phyloP scores from a whole-genome alignment of 2,329 filamentous ascomycete species.

The Hawksworthiomyces lignivorus region DNA sequence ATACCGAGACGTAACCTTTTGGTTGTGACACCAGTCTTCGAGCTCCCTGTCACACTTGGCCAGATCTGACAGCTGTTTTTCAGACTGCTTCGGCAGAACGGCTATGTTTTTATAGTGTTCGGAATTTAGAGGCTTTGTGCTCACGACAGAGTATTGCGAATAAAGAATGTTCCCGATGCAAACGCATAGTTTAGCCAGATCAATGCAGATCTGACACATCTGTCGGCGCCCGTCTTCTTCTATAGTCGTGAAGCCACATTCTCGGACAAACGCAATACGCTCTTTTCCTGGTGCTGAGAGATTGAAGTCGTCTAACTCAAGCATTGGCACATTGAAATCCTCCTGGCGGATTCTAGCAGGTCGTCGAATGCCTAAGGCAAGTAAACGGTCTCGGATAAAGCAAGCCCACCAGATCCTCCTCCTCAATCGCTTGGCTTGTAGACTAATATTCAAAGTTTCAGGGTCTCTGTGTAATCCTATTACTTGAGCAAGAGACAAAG shows the following conservation, averaged over 20 bases:
- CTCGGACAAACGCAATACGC: not conserved
- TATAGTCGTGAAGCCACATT: not conserved
- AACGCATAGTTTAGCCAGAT: not conserved
- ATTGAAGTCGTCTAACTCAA: not conserved
- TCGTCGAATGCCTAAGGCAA: not conserved
- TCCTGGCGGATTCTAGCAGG: not conserved
- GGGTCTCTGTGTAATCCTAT: not conserved
- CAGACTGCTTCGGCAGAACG: too few relatives aligned
- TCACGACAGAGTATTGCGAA: not conserved
- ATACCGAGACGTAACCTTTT: not conserved
- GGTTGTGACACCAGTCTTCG: not conserved
- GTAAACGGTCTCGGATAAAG: conserved; percentile 1
- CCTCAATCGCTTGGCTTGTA: not conserved
- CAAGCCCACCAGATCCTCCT: conserved; percentile 5
- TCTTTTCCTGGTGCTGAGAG: not conserved
- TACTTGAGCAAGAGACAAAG: not conserved
- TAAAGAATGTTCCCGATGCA: not conserved
- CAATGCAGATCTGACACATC: too few relatives aligned
- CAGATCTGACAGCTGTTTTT: not conserved
- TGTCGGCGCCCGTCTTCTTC: not conserved
- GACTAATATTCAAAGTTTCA: not conserved
- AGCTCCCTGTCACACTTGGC: not conserved
- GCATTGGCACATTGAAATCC: not conserved
- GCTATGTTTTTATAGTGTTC: too few relatives aligned
- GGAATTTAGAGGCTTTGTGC: too few relatives aligned